phyloP scores from a whole-genome alignment of 768 basidiomycete genomes.

The Tulasnella sp. region DNA sequence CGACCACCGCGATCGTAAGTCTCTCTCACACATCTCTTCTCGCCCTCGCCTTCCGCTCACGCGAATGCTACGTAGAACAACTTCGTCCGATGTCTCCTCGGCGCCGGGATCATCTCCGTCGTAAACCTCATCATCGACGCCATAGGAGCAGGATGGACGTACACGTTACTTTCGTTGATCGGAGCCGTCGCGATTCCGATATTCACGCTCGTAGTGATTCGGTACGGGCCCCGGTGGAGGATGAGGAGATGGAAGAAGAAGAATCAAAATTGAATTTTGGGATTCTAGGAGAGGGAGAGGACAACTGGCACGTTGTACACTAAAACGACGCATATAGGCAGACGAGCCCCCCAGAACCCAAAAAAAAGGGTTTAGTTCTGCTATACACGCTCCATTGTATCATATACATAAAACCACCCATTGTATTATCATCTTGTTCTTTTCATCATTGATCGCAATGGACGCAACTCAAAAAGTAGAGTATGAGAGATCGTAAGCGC shows the following conservation, averaged over 20 bases:
- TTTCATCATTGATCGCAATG: too few relatives aligned
- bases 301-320: background rate
- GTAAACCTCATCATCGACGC: conserved; percentile 54
- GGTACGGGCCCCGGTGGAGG: conserved; percentile 48
- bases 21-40: background rate
- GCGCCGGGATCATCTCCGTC: conserved; percentile 53
- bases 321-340: background rate
- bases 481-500: too few relatives aligned
- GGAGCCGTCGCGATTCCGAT: conserved; percentile 40
- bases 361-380: background rate
- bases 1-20: conserved; percentile 1
- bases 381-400: background rate
- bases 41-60: background rate
- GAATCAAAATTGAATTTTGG: background rate
- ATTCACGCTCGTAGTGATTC: conserved; percentile 43
- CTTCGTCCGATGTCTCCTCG: conserved; percentile 54
- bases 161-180: conserved; percentile 50
- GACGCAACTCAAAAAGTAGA: too few relatives aligned
- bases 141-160: conserved; percentile 64
- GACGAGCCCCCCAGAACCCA: background rate
- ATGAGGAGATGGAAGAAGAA: background rate
- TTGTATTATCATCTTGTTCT: background rate
- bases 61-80: conserved; percentile 47
- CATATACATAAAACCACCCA: background rate
- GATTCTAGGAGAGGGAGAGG: background rate